These are phyloP conservation scores for Melastoma candidum DNA, from an alignment of 441 rosid genomes.

Conservation along the genomic window DNA sequence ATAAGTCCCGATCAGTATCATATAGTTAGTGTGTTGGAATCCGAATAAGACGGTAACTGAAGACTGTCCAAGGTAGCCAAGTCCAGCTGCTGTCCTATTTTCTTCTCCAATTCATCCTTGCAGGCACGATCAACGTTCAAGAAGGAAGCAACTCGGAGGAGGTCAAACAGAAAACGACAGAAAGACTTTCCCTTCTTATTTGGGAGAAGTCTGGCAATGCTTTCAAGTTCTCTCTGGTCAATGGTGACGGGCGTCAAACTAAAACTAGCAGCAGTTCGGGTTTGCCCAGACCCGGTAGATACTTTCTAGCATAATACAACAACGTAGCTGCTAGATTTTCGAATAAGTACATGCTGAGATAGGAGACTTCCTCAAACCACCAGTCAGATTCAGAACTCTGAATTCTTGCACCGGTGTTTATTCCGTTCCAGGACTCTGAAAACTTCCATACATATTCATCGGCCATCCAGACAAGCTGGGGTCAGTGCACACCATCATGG, in stretches of 20 bases:
- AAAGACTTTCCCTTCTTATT: conserved; percentile 76
- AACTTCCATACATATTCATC: conserved; percentile 93
- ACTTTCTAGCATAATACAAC: conserved; percentile 75
- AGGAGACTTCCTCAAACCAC: conserved; percentile 95
- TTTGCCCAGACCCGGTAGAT: conserved; percentile 75
- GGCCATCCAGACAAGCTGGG: conserved; percentile 99
- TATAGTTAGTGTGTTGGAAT: conserved; percentile 75
- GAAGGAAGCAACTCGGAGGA: conserved; percentile 74
- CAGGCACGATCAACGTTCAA: conserved; percentile 48
- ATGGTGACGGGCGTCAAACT: conserved; percentile 50
- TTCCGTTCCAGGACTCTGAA: conserved; percentile 98
- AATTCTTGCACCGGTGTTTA: conserved; percentile 87
- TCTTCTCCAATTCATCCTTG: conserved; percentile 54
- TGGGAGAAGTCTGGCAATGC: conserved; percentile 59
- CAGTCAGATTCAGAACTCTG: conserved; percentile 75
- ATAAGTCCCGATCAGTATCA: conserved; percentile 56
- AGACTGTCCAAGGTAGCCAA: conserved; percentile 75
- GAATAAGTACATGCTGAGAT: conserved; percentile 56
- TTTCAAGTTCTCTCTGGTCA: conserved; percentile 69
- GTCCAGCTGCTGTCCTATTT: conserved; percentile 83
- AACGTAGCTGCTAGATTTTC: conserved; percentile 63
- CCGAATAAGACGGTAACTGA: conserved; percentile 74
- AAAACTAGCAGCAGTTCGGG: conserved; percentile 61
- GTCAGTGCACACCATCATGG: conserved; percentile 86
- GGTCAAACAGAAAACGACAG: conserved; percentile 74